phyloP scores from a whole-genome alignment of 192 early-diverging fungal genomes.

The Dissophora ornata region DNA sequence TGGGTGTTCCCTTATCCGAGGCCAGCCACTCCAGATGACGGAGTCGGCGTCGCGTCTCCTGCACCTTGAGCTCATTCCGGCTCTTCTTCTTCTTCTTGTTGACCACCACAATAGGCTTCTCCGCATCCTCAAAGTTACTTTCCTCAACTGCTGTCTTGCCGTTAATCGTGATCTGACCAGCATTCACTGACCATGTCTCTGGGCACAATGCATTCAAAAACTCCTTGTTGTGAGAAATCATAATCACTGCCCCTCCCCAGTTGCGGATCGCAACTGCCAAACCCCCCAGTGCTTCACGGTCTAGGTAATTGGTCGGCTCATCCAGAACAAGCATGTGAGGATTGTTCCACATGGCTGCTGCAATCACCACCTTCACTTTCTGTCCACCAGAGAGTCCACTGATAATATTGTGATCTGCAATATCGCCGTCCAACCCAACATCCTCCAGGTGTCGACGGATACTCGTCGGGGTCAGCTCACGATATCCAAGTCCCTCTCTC shows the following conservation, averaged over 20 bases:
- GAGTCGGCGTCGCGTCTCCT: constrained; percentile 58
- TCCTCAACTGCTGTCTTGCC: constrained; percentile 61
- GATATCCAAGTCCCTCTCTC: constrained; percentile 74
- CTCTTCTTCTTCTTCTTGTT: constrained; percentile 69
- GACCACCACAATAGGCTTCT: constrained; percentile 58
- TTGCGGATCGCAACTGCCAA: constrained; percentile 78
- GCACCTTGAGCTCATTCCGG: constrained; percentile 63
- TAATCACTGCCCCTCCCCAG: constrained; percentile 81
- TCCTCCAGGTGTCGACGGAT: constrained; percentile 80
- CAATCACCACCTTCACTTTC: constrained; percentile 90
- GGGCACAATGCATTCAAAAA: constrained; percentile 76
- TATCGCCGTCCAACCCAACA: constrained; percentile 81
- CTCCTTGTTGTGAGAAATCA: constrained; percentile 85
- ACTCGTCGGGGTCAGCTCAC: constrained; percentile 73
- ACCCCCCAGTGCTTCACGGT: constrained; percentile 81
- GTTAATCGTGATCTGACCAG: constrained; percentile 59
- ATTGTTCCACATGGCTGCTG: constrained; percentile 86
- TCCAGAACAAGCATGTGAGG: constrained; percentile 87
- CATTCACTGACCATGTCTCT: constrained; percentile 76
- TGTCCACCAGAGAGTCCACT: constrained; percentile 84
- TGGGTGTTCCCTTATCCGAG: constrained; percentile 39
- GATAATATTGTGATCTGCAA: constrained; percentile 81
- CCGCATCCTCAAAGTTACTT: constrained; percentile 56
- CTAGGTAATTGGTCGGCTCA: constrained; percentile 73
- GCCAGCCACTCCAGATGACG: constrained; percentile 65